These are phyloP conservation scores for Aristolochia californica DNA, from an alignment of 164 flowering plant species.

Conservation along the genomic window DNA sequence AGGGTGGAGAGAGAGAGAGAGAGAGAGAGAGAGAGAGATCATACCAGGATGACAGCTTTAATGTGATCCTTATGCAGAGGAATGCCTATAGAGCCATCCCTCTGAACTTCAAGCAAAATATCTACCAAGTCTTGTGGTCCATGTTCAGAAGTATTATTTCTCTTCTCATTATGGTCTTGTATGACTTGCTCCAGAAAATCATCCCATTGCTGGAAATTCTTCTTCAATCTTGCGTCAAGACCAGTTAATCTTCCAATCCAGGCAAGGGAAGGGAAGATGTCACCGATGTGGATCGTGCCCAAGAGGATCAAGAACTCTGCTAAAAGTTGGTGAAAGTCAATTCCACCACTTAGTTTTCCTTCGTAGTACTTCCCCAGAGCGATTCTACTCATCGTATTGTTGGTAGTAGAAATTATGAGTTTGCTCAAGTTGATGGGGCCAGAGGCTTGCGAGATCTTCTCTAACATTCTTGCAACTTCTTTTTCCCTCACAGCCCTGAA, in stretches of 20 bases:
- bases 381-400: background rate
- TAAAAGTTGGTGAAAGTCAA: slow-evolving; percentile 1
- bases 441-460: background rate
- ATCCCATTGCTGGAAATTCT: slow-evolving; percentile 7
- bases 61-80: slow-evolving; percentile 6
- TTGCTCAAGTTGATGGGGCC: too few relatives aligned
- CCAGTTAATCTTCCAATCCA: slow-evolving; percentile 20
- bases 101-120: slow-evolving; percentile 7
- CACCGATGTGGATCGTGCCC: slow-evolving; percentile 12
- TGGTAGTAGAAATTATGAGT: too few relatives aligned
- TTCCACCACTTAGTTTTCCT: slow-evolving; percentile 1
- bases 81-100: background rate
- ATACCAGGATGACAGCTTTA: slow-evolving; percentile 12
- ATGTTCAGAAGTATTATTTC: background rate
- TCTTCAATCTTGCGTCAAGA: slow-evolving; percentile 4
- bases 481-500: too few relatives aligned
- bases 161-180: slow-evolving; percentile 5
- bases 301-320: slow-evolving; percentile 2
- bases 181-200: slow-evolving; percentile 13
- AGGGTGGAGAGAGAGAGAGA: too few relatives aligned
- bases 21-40: too few relatives aligned
- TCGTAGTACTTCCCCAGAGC: slow-evolving; percentile 14
- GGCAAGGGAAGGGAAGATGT: slow-evolving; percentile 13
- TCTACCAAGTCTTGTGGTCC: slow-evolving; percentile 12
- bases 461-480: background rate